phyloP scores from a whole-genome alignment of 164 flowering plant genomes.

The Macadamia integrifolia region DNA sequence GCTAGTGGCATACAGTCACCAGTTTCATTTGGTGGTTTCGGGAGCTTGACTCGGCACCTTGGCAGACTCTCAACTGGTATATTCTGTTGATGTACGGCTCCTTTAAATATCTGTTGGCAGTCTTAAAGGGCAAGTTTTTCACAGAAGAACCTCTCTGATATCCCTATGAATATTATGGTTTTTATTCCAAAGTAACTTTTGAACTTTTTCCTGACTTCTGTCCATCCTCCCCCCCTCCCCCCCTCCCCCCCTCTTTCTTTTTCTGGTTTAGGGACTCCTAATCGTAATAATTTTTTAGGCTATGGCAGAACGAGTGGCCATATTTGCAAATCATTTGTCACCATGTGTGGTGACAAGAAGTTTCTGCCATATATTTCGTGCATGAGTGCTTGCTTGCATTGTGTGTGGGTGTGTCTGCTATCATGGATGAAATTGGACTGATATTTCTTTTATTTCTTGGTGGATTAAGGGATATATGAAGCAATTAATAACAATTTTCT shows the following conservation, averaged over 20 bases:
- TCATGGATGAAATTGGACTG: constrained; percentile 2
- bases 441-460: constrained; percentile 8
- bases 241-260: no score
- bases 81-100: background rate
- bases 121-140: background rate
- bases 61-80: constrained; percentile 76
- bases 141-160: background rate
- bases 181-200: background rate
- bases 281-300: background rate
- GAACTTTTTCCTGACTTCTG: background rate
- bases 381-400: no score
- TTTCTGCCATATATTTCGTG: no score
- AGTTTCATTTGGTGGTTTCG: constrained; percentile 97
- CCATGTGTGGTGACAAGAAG: no score
- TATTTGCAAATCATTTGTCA: no score
- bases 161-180: background rate
- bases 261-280: background rate
- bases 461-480: constrained; percentile 62
- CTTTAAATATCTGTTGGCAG: background rate
- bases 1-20: constrained; percentile 99
- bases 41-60: constrained; percentile 95
- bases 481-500: constrained; percentile 56
- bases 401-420: background rate
- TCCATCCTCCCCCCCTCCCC: no score
- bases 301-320: background rate